Percentiles rank a stretch among this genome's conserved stretches.
Evolutionary conservation across 345 rosid species (phyloP).

Genomic region (Eucalyptus tenuipes): DNA sequence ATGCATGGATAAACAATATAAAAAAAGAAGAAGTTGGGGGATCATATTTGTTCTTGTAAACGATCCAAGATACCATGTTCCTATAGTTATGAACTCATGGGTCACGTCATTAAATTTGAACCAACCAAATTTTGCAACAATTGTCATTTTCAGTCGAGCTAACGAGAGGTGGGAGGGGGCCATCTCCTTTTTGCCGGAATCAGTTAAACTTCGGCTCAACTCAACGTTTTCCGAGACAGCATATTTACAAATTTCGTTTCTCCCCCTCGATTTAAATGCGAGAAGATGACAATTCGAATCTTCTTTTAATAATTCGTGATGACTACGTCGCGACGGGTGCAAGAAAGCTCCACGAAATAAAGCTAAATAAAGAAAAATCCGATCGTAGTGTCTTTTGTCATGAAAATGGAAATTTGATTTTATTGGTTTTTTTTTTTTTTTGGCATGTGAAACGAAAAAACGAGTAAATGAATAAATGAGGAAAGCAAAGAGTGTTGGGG

Average conservation of each 20-base stretch:
- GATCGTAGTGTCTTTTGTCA: not conserved
- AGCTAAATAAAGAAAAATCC: not conserved
- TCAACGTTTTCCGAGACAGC: not conserved
- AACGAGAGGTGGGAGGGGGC: not conserved
- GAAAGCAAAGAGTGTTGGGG: not conserved
- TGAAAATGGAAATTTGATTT: not conserved
- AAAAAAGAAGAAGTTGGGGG: not conserved
- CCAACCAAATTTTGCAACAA: not conserved
- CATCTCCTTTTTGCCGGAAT: not conserved
- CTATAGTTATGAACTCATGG: not conserved
- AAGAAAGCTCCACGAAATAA: not conserved
- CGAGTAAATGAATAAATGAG: not conserved
- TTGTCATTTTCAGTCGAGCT: not conserved
- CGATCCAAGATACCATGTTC: not conserved
- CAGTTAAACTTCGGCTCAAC: not conserved
- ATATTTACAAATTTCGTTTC: not conserved
- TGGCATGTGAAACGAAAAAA: not conserved
- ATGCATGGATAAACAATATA: not conserved
- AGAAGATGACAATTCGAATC: not conserved
- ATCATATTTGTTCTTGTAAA: not conserved
- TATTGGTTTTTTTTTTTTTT: not conserved
- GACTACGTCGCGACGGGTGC: not conserved
- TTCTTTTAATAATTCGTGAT: not conserved
- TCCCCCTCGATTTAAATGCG: not conserved
- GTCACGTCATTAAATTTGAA: not conserved